Base-by-base conservation (phyloP, 2,329 filamentous ascomycete genomes). In the Ascochyta pisi region DNA sequence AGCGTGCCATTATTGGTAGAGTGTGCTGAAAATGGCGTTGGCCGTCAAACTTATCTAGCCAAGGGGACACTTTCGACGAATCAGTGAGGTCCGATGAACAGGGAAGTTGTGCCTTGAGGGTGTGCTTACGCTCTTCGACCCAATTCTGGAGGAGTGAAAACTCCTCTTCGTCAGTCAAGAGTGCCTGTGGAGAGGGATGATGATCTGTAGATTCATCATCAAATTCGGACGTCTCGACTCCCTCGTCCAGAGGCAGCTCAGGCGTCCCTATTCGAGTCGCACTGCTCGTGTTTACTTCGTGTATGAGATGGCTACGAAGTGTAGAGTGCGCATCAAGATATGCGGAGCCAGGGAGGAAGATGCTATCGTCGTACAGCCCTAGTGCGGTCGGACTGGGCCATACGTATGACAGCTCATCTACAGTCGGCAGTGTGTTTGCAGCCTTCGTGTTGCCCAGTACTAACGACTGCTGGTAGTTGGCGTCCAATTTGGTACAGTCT, bases 41-140 rank as follows among this genome's bases (percentile, higher is more conserved):
- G 19, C 76, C 75, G 55, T 86, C 83, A 46, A 85, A 85, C 70
- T 84, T 85, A 61, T 85, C 83, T 3, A 85, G 78, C 81, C 82
- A 84, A 40, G 37, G 37, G 4, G 34, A 16, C 3, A 37, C 34
- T 31, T 31, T 19, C 6, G 19, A 4, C 34, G n/a, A 6, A 37
- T 37, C 9, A 37, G 34, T 37, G n/a, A 37, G 19, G n/a, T 37
- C 9, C 4, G 6, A 19, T 16, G 34, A 37, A 12, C 9, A 19
- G 6, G 34, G 15, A 12, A 8, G 3, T 19, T 6, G 10, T 35
- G 16, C 4, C 13, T 6, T 16, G n/a, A 19, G 12, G 29, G 12
- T 8, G 3, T 37, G n/a, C 34, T 24, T 40, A 40, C 16, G 4
- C 19, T 40, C 37, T 22, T 40, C 19, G 19, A 40, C 12, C 37